A percentile compares a stretch with the other conserved stretches of the same genome.
These are phyloP conservation scores for Asterochloris erici DNA, from an alignment of 139 green algal genomes.

Conservation along the genomic window DNA sequence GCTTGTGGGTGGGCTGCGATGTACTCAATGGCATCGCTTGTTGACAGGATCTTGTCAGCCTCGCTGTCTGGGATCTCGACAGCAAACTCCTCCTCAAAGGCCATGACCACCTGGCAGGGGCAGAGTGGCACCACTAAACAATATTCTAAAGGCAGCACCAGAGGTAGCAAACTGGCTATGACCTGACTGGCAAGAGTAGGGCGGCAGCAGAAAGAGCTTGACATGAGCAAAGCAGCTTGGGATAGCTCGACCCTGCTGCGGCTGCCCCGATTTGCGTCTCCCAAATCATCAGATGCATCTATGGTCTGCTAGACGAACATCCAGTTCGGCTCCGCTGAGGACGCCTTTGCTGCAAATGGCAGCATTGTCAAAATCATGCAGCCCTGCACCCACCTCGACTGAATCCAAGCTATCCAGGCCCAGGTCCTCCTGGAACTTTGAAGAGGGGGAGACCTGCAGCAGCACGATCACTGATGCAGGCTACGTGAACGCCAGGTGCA, in stretches of 20 bases:
- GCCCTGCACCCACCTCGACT: constrained; percentile 64
- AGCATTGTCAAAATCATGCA: no score
- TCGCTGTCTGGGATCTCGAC: constrained; percentile 98
- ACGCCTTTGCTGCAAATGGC: no score
- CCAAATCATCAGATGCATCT: no score
- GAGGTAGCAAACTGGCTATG: no score
- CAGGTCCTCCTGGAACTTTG: constrained; percentile 92
- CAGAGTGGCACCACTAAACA: not conserved
- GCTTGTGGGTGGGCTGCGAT: constrained; percentile 81
- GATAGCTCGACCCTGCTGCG: no score
- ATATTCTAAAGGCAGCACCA: no score
- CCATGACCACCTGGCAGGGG: constrained; percentile 85
- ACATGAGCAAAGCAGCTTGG: no score
- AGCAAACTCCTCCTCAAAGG: constrained; percentile 99
- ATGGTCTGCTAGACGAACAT: no score
- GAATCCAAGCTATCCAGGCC: constrained; percentile 97
- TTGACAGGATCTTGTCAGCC: constrained; percentile 94
- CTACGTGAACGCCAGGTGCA: not conserved
- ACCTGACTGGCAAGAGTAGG: no score
- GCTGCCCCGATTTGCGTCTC: no score
- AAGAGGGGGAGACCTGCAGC: constrained; percentile 65
- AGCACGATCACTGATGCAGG: not conserved
- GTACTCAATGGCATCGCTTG: constrained; percentile 90
- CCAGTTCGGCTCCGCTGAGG: no score
- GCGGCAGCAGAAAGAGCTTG: no score